Evolutionary conservation across 805 yeast genomes (phyloP), one percentile per base, ranked within the genome.

Genomic region (Ogataea neopini): DNA sequence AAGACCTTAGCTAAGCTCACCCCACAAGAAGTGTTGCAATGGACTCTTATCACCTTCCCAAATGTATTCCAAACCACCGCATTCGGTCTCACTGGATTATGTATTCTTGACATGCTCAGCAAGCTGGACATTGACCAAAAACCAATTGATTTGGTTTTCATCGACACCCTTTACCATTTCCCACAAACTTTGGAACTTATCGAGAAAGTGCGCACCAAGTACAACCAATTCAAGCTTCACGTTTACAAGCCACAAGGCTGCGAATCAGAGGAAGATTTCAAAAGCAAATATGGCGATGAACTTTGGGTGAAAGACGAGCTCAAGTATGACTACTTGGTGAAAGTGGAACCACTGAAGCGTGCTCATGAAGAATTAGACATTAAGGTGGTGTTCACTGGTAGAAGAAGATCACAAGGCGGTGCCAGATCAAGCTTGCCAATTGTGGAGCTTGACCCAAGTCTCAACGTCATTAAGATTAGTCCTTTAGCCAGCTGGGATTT

Each of bases 131-230:
- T 48, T 15, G 41, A 39, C 32, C 42, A 39, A 17, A 60, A 54
- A 35, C 76, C 83, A 0, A 72, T 87, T 6, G 95, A 90, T 46
- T 71, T 91, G 47, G 84, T 92, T 2, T 92, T 92, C 64, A 75
- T 91, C 40, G 97, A 92, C 63, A 92, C 98, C 0, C 71, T 92
- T 52, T 88, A 91, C 61, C 97, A 92, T 66, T 92, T 92, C 74
- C 90, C 92, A n/a, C 98, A 92, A 66, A 92, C 98, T 1, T 69
- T 84, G 36, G 88, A 84, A 3, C 74, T 92, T 33, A 84, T 91
- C 4, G 74, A 78, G 1, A 72, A 69, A 10, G 76, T 92, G 34
- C 70, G 79, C 57, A 53, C 59, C 13, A 76, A 72, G 50, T 92
- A 92, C 63, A 76, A 81, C 2, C 53, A 60, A 13, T 73, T 72